A percentile compares a stretch with the other conserved stretches of the same genome.
These are phyloP conservation scores for Wickerhamiella allomyrinae DNA, from an alignment of 805 yeast species.

Conservation along the genomic window DNA sequence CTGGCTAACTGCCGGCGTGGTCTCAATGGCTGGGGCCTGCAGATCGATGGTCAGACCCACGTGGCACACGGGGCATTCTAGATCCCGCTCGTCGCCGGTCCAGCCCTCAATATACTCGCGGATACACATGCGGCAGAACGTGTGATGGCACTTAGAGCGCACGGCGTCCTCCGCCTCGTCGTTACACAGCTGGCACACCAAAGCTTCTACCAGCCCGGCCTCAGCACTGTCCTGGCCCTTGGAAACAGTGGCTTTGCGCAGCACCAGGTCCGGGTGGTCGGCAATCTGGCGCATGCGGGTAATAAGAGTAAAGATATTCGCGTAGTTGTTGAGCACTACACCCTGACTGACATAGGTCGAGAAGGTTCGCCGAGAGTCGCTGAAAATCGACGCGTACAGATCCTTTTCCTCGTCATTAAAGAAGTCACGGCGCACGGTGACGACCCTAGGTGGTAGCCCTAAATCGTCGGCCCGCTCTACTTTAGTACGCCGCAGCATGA, in stretches of 20 bases:
- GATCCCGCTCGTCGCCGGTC: slow-evolving; percentile 40
- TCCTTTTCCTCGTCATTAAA: slow-evolving; percentile 95
- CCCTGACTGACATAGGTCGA: slow-evolving; percentile 92
- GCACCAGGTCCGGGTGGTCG: slow-evolving; percentile 92
- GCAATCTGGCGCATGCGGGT: slow-evolving; percentile 97
- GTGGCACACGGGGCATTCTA: slow-evolving; percentile 94
- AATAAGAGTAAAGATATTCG: slow-evolving; percentile 88
- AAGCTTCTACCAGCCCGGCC: slow-evolving; percentile 25
- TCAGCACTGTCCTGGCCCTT: slow-evolving; percentile 22
- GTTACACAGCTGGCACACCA: slow-evolving; percentile 86
- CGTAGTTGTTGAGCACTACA: slow-evolving; percentile 90
- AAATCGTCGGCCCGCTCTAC: slow-evolving; percentile 94
- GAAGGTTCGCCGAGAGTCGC: slow-evolving; percentile 76
- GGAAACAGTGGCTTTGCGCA: slow-evolving; percentile 36
- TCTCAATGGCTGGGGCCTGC: slow-evolving; percentile 58
- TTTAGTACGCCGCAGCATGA: slow-evolving; percentile 90
- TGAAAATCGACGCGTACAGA: slow-evolving; percentile 70
- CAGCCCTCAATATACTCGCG: slow-evolving; percentile 73
- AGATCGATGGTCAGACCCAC: slow-evolving; percentile 83
- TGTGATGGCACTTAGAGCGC: slow-evolving; percentile 85
- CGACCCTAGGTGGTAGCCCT: slow-evolving; percentile 92
- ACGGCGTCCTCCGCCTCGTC: slow-evolving; percentile 98
- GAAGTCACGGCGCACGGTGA: slow-evolving; percentile 69
- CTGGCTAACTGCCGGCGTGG: slow-evolving; percentile 32
- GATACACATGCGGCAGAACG: slow-evolving; percentile 84